These are phyloP conservation scores for Musa itinerans DNA, from an alignment of 176 grass and related monocot genomes.

Conservation along the genomic window DNA sequence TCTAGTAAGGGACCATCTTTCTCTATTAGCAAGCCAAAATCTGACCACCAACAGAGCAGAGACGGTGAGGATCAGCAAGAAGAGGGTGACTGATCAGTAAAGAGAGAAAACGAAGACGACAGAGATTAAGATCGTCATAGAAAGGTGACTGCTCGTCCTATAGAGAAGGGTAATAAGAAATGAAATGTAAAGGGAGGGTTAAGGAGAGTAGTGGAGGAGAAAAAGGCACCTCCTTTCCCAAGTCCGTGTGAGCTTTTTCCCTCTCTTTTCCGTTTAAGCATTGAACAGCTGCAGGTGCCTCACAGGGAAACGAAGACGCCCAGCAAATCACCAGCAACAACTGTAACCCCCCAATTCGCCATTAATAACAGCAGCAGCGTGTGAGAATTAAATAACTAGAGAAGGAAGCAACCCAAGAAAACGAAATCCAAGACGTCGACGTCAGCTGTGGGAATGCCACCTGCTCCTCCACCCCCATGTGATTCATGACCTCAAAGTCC, in stretches of 20 bases:
- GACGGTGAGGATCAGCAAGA: not conserved
- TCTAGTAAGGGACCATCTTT: not conserved
- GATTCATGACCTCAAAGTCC: not conserved
- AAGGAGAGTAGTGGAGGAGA: not conserved
- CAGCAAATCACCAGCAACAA: no score
- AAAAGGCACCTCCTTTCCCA: not conserved
- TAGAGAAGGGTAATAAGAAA: not conserved
- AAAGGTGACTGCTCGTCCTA: not conserved
- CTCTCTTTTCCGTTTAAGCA: no score
- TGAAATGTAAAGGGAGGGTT: not conserved
- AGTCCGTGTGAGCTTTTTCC: no score
- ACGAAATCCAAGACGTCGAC: not conserved
- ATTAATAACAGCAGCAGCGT: no score
- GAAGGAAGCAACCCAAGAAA: not conserved
- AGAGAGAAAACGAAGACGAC: not conserved
- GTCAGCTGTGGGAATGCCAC: not conserved
- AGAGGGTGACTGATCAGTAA: not conserved
- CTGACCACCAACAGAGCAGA: not conserved
- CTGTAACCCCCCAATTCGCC: no score
- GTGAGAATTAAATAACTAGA: not conserved
- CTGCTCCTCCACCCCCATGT: not conserved
- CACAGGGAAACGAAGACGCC: no score
- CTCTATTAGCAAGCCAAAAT: not conserved
- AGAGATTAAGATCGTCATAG: not conserved
- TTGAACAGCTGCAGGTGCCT: no score